phyloP scores from a whole-genome alignment of 2,329 filamentous ascomycete genomes.

The Teratosphaeria pseudoeucalypti region DNA sequence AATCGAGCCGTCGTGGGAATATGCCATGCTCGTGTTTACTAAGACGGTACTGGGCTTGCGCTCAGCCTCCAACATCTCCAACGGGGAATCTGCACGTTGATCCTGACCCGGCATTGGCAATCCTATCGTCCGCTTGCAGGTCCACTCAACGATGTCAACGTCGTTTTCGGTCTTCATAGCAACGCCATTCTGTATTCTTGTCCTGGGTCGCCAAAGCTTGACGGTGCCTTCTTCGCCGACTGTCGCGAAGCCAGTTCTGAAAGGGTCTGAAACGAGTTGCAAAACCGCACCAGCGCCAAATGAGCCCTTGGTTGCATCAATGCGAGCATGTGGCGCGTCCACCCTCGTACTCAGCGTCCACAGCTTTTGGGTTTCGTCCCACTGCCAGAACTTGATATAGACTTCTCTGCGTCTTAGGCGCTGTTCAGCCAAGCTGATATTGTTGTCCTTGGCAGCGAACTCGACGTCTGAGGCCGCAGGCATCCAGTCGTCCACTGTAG shows the following conservation, averaged over 20 bases:
- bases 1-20: slow-evolving; percentile 75
- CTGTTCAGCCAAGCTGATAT: slow-evolving; percentile 27
- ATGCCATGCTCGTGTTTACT: slow-evolving; percentile 55
- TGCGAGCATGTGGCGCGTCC: slow-evolving; percentile 61
- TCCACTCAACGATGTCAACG: slow-evolving; percentile 62
- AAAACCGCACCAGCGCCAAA: slow-evolving; percentile 49
- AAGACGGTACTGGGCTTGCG: neutral
- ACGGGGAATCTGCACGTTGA: slow-evolving; percentile 17
- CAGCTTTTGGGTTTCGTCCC: slow-evolving; percentile 40
- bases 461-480: slow-evolving; percentile 61
- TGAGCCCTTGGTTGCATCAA: slow-evolving; percentile 8
- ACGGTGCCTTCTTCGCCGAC: slow-evolving; percentile 71
- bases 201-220: slow-evolving; percentile 70
- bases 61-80: slow-evolving; percentile 3
- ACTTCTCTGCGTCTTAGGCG: slow-evolving; percentile 52
- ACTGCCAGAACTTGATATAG: slow-evolving; percentile 85
- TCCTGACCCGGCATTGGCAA: slow-evolving; percentile 25
- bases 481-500: slow-evolving; percentile 83
- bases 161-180: slow-evolving; percentile 49
- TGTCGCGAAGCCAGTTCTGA: slow-evolving; percentile 61
- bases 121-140: slow-evolving; percentile 48
- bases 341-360: slow-evolving; percentile 76
- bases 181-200: slow-evolving; percentile 57
- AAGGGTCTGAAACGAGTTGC: slow-evolving; percentile 60
- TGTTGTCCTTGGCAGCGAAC: slow-evolving; percentile 34